Base-by-base conservation (phyloP, 2,329 filamentous ascomycete genomes). In the Colletotrichum phormii region DNA sequence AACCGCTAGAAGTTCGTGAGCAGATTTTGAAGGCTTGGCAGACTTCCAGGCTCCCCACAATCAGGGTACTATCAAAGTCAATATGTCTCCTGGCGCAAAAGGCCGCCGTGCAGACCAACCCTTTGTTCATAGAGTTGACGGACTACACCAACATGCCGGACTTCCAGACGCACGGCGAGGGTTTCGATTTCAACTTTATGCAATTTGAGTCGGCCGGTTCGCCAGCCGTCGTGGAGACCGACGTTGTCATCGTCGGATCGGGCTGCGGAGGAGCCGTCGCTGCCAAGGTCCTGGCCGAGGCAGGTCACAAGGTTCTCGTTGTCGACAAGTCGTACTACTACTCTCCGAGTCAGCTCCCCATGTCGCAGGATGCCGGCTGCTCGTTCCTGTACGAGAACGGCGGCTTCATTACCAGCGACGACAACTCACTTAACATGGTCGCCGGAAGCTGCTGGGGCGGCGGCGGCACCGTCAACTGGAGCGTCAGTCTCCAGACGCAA, bases 391-490 rank as follows among this genome's bases (percentile, higher is more conserved):
- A 90, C 77, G 93, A 95, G 77, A 90, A 90, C 73, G 89, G 89
- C 26, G 93, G 93, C 8, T 81, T 89, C 22, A 77, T 88, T 5
- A 77, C 87, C 76, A 85, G 86, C 74, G 85, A 92, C 73, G 88
- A 93, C 77, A 84, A 85, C 12, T 87, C 88, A 6, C 84, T 92
- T 37, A 88, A 84, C 18, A 81, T 96, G 13, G 80, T 94, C 3
- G 89, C 93, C 0, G 95, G 94, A 1, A 89, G 90, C 68, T 89
- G 89, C 37, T 97, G 93, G 90, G 95, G 95, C 35, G 95, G 95
- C 54, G 95, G 95, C 67, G 95, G 95, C 6, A 95, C 94, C 0
- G 83, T 98, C 77, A 98, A 98, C 82, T 98, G 95, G 95, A 93
- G 88, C 77, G 89, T 89, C 9, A 85, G 84, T 63, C 83, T 91